Percentiles rank a stretch among this genome's conserved stretches.
These are phyloP conservation scores for Trifolium pratense DNA, from an alignment of 306 rosid genomes.

Conservation along the genomic window DNA sequence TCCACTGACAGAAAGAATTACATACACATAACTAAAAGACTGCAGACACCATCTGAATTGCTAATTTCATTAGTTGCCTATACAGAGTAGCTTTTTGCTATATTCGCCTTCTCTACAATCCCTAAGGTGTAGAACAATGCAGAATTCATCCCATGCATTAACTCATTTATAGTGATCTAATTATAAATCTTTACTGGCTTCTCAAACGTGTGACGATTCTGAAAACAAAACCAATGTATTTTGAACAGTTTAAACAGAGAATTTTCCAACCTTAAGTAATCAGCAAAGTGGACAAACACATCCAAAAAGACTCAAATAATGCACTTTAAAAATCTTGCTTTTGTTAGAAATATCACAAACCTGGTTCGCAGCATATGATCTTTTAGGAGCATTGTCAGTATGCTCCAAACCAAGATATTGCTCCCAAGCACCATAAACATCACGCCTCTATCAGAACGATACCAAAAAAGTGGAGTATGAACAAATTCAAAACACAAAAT, in stretches of 20 bases:
- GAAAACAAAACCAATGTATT: slow-evolving; percentile 41
- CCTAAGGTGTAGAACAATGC: slow-evolving; percentile 42
- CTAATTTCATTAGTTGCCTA: slow-evolving; percentile 52
- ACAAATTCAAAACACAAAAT: slow-evolving; percentile 25
- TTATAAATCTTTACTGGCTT: slow-evolving; percentile 92
- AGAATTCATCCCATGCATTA: slow-evolving; percentile 46
- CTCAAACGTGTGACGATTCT: slow-evolving; percentile 88
- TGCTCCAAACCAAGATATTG: slow-evolving; percentile 94
- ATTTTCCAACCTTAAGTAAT: slow-evolving; percentile 2
- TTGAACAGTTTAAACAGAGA: slow-evolving; percentile 27
- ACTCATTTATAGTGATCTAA: slow-evolving; percentile 46
- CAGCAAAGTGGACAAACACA: slow-evolving; percentile 19
- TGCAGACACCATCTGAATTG: slow-evolving; percentile 55
- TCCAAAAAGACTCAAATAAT: background rate
- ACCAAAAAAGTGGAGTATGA: background rate
- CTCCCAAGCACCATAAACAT: slow-evolving; percentile 95
- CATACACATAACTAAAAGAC: slow-evolving; percentile 56
- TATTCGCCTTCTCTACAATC: slow-evolving; percentile 46
- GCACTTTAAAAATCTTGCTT: slow-evolving; percentile 5
- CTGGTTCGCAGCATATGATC: slow-evolving; percentile 78
- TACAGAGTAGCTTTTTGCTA: slow-evolving; percentile 44
- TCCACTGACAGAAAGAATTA: slow-evolving; percentile 67
- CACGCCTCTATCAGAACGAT: slow-evolving; percentile 67
- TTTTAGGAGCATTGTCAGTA: slow-evolving; percentile 79
- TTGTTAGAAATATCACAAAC: slow-evolving; percentile 38